Conservation (phyloP, 2,329 filamentous ascomycete genomes). For the Trichoderma polysporum region DNA sequence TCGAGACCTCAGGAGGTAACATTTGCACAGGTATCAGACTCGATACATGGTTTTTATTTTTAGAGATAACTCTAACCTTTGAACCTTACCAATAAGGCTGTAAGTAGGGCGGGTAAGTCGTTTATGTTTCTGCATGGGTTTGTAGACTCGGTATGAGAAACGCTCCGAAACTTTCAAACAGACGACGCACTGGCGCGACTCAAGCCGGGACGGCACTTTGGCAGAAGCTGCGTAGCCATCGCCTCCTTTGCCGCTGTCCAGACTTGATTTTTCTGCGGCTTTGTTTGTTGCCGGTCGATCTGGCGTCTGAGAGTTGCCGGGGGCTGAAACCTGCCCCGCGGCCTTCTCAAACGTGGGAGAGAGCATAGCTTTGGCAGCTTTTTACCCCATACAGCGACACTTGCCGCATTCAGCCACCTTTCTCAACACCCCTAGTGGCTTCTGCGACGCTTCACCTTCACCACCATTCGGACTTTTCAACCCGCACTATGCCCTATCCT, state of each 20-base stretch:
- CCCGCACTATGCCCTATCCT: background rate
- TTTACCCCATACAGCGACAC: background rate
- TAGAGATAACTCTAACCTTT: background rate
- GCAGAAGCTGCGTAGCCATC: background rate
- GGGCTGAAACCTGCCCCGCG: conserved; percentile 15
- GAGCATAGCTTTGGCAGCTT: background rate
- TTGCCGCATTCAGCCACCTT: background rate
- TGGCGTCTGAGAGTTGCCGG: conserved; percentile 24
- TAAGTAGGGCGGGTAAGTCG: background rate
- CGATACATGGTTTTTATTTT: background rate
- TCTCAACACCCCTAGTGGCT: background rate
- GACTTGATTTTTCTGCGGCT: background rate
- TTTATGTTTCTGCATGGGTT: background rate
- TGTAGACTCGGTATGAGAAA: background rate
- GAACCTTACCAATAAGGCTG: conserved; percentile 3
- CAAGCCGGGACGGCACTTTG: conserved; percentile 4
- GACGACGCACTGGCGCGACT: conserved; percentile 3
- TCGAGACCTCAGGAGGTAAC: background rate
- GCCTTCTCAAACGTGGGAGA: background rate
- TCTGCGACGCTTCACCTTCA: conserved; percentile 6
- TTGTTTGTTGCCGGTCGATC: conserved; percentile 25
- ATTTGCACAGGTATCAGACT: background rate
- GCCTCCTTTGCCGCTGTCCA: background rate
- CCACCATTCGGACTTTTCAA: background rate
- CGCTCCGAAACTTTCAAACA: background rate